Percentiles rank a stretch among this genome's conserved stretches.
Evolutionary conservation across 2,329 filamentous ascomycete genomes (phyloP).

Genomic region (Gaeumannomyces tritici): DNA sequence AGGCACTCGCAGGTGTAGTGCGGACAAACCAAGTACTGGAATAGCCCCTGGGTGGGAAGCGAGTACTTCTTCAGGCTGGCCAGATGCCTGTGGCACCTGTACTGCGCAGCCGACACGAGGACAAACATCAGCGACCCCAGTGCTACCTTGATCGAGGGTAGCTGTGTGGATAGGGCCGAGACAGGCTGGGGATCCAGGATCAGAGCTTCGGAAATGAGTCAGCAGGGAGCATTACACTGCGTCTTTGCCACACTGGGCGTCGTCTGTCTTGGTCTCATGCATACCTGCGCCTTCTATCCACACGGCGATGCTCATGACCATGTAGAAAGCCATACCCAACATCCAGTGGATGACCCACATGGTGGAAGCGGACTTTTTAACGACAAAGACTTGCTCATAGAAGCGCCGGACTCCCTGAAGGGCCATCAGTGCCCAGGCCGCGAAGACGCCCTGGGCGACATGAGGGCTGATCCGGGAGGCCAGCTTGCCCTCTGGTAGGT

Average conservation of each 20-base stretch:
- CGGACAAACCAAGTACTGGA: conserved; percentile 66
- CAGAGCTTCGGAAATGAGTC: neutral
- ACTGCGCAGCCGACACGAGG: conserved; percentile 62
- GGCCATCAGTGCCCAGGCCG: conserved; percentile 65
- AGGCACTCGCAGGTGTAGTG: conserved; percentile 87
- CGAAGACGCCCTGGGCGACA: conserved; percentile 32
- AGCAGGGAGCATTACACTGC: neutral
- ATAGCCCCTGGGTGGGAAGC: conserved; percentile 64
- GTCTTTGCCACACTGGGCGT: neutral
- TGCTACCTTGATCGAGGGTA: neutral
- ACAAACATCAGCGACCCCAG: conserved; percentile 42
- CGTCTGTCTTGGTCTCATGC: conserved; percentile 15
- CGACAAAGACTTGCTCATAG: conserved; percentile 60
- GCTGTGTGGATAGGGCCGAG: neutral
- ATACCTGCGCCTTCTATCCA: conserved; percentile 77
- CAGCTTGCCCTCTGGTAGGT: neutral
- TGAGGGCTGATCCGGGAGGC: conserved; percentile 6
- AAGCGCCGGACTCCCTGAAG: conserved; percentile 67
- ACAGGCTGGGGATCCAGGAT: neutral
- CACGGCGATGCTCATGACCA: conserved; percentile 60
- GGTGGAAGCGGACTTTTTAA: conserved; percentile 56
- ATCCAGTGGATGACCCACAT: conserved; percentile 87
- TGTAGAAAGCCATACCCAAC: conserved; percentile 70
- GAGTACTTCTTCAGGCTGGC: conserved; percentile 71
- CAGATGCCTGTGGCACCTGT: conserved; percentile 63